Conservation (phyloP, 805 yeast species). For the Nakazawaea ernobii region DNA sequence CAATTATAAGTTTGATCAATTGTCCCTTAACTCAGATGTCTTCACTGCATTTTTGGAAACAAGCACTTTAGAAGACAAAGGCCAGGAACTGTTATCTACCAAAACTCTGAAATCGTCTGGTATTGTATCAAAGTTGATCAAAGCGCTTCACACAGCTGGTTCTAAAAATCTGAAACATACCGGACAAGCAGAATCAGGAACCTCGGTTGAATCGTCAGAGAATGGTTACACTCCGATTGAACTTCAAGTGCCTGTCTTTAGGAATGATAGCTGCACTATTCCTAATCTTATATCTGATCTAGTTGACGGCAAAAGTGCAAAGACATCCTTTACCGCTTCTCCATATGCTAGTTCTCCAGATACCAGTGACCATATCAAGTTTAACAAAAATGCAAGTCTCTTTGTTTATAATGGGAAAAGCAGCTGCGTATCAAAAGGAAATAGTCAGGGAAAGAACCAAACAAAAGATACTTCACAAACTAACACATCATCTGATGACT, state of each 20-base stretch:
- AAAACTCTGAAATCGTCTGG: no score
- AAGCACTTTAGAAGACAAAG: no score
- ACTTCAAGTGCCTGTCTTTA: background rate
- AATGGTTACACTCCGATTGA: background rate
- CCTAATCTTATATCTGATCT: background rate
- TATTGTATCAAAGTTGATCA: no score
- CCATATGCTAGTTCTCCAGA: background rate
- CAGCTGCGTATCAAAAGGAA: background rate
- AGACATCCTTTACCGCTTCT: background rate
- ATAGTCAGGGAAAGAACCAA: background rate
- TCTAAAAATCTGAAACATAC: background rate
- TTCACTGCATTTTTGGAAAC: no score
- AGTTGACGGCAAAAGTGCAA: background rate
- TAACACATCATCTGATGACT: background rate
- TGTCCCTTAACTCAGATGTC: no score
- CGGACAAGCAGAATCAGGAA: background rate
- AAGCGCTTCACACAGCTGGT: no score
- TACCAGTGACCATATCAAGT: background rate
- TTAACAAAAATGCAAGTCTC: background rate
- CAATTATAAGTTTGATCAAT: no score
- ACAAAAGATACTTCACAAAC: no score
- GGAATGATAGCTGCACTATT: background rate
- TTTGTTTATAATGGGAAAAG: slow-evolving; percentile 1
- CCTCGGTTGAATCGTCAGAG: no score
- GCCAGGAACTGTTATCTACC: no score